phyloP scores from a whole-genome alignment of 352 stramenopile species.

The Poterioochromonas sp. region DNA sequence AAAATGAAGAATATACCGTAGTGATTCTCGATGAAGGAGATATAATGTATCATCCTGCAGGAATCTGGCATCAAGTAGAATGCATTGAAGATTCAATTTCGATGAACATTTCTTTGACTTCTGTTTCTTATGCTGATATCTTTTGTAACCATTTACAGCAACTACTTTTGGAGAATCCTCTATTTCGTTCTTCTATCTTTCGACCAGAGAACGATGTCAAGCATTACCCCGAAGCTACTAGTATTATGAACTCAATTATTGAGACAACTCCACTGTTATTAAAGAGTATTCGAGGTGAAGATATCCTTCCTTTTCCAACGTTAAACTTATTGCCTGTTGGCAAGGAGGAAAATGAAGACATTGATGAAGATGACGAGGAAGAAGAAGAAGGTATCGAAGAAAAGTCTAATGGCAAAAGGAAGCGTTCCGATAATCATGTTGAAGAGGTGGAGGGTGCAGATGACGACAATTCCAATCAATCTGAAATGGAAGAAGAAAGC shows the following conservation, averaged over 20 bases:
- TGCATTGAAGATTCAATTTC: conserved; percentile 46
- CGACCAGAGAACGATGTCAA: not conserved
- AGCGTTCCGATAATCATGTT: not conserved
- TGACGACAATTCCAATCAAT: not conserved
- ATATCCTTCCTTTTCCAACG: not conserved
- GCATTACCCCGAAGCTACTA: not conserved
- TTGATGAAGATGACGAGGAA: conserved; percentile 5
- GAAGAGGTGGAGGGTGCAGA: not conserved
- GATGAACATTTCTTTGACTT: conserved; percentile 46
- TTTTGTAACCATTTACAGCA: conserved; percentile 39
- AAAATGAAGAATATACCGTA: no score
- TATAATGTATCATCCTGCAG: conserved; percentile 47
- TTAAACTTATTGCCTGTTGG: conserved; percentile 42
- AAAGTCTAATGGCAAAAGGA: no score
- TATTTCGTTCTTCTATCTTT: conserved; percentile 27
- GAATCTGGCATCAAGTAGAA: conserved; percentile 46
- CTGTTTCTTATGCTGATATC: conserved; percentile 43
- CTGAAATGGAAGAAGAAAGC: not conserved
- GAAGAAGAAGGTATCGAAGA: conserved; percentile 9
- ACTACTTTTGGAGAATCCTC: conserved; percentile 33
- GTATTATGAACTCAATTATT: not conserved
- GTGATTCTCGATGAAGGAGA: conserved; percentile 41
- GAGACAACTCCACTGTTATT: not conserved
- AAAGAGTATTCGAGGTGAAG: not conserved
- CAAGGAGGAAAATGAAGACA: conserved; percentile 3